Evolutionary conservation across 2,329 filamentous ascomycete species (phyloP).

Genomic region (Pyrenophora tritici-repentis): DNA sequence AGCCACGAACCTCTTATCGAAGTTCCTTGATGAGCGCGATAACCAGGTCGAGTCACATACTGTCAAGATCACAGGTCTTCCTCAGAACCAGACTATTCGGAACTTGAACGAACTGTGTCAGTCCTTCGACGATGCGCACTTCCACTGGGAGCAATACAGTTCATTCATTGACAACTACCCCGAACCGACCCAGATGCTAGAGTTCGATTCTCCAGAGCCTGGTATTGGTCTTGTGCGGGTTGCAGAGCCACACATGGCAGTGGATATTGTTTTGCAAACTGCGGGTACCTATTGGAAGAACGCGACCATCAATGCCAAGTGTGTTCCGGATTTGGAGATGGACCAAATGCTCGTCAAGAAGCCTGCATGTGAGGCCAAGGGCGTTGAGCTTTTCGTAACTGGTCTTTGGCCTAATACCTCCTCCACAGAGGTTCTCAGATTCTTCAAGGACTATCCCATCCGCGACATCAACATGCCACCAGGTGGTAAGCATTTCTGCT

Average conservation of each 20-base stretch:
- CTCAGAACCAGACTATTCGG: background rate
- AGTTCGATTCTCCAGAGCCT: too few species aligned
- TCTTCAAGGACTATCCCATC: background rate
- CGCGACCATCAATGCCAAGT: background rate
- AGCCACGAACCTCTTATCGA: background rate
- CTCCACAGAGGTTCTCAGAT: background rate
- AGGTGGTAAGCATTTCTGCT: background rate
- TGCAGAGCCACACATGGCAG: background rate
- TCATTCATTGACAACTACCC: too few species aligned
- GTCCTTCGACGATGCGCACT: background rate
- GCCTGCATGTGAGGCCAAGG: background rate
- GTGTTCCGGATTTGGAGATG: background rate
- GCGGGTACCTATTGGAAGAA: background rate
- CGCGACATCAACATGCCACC: background rate
- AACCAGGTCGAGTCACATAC: background rate
- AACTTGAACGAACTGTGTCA: background rate
- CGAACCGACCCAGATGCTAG: too few species aligned
- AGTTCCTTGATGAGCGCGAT: background rate
- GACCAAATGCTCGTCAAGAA: background rate
- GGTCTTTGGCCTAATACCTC: background rate
- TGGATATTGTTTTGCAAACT: background rate
- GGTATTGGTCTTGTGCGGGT: background rate
- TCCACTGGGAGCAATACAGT: too few species aligned
- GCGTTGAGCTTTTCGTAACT: background rate
- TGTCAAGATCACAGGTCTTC: background rate